Evolutionary conservation across 768 basidiomycete species (phyloP).

Genomic region (Clathrus columnatus): DNA sequence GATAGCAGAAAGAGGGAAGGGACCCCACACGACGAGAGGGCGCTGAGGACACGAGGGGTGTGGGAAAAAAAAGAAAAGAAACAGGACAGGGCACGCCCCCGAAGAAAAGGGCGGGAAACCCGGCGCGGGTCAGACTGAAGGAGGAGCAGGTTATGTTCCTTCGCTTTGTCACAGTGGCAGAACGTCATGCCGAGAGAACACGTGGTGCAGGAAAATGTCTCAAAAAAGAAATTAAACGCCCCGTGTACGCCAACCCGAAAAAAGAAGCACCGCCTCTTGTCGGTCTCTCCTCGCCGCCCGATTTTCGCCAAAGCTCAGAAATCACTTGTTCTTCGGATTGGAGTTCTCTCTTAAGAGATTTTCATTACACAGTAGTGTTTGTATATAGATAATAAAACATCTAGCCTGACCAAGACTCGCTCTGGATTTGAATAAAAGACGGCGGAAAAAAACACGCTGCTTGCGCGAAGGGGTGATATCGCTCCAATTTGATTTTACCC

Average conservation of each 20-base stretch:
- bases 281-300: too few species aligned
- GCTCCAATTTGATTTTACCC: not conserved
- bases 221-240: too few species aligned
- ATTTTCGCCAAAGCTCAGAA: too few species aligned
- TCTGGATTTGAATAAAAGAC: not conserved
- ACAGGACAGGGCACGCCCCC: not conserved
- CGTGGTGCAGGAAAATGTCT: not conserved
- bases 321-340: too few species aligned
- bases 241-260: too few species aligned
- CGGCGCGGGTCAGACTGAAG: not conserved
- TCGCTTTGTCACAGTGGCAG: not conserved
- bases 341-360: too few species aligned
- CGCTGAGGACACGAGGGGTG: not conserved
- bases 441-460: not conserved
- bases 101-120: not conserved
- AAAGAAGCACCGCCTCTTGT: too few species aligned
- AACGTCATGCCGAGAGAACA: not conserved
- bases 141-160: not conserved
- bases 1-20: not conserved
- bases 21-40: not conserved
- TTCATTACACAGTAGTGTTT: too few species aligned
- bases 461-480: not conserved
- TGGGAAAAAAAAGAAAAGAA: not conserved
- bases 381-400: too few species aligned
- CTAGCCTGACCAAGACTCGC: not conserved